phyloP scores from a whole-genome alignment of 2,329 filamentous ascomycete species.

The Penicillium sp. region DNA sequence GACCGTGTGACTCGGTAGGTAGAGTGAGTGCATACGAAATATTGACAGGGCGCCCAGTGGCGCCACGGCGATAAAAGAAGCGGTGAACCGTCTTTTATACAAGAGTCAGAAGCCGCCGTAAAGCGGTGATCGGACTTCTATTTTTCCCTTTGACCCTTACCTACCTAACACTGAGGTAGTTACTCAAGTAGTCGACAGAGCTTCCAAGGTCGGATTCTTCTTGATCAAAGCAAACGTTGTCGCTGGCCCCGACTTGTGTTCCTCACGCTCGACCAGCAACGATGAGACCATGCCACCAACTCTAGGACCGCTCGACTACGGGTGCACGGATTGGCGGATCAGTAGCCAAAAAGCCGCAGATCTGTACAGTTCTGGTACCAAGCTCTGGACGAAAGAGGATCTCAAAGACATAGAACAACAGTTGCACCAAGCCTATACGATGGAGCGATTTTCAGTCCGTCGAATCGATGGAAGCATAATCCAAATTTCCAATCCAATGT shows the following conservation, averaged over 20 bases:
- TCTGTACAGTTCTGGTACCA: slow-evolving; percentile 19
- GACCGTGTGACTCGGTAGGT: neutral
- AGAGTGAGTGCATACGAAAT: neutral
- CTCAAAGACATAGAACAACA: slow-evolving; percentile 22
- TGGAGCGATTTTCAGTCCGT: slow-evolving; percentile 20
- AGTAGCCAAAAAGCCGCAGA: slow-evolving; percentile 23
- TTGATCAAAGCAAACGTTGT: neutral
- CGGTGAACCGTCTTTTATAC: neutral
- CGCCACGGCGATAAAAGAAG: neutral
- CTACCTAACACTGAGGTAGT: neutral
- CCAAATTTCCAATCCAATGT: slow-evolving; percentile 21
- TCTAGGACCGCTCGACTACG: slow-evolving; percentile 16
- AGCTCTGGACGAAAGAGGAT: slow-evolving; percentile 20
- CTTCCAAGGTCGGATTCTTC: neutral
- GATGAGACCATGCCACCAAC: slow-evolving; percentile 18
- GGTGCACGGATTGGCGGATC: slow-evolving; percentile 19
- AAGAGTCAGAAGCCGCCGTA: neutral
- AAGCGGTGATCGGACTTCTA: neutral
- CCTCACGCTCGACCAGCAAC: slow-evolving; percentile 12
- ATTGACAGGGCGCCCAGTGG: neutral
- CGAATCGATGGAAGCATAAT: slow-evolving; percentile 21
- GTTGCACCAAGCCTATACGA: slow-evolving; percentile 18
- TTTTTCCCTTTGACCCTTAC: neutral
- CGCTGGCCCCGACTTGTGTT: slow-evolving; percentile 3
- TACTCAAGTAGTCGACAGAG: neutral